phyloP scores from a whole-genome alignment of 257 asterid species.

The Apocynum venetum region DNA sequence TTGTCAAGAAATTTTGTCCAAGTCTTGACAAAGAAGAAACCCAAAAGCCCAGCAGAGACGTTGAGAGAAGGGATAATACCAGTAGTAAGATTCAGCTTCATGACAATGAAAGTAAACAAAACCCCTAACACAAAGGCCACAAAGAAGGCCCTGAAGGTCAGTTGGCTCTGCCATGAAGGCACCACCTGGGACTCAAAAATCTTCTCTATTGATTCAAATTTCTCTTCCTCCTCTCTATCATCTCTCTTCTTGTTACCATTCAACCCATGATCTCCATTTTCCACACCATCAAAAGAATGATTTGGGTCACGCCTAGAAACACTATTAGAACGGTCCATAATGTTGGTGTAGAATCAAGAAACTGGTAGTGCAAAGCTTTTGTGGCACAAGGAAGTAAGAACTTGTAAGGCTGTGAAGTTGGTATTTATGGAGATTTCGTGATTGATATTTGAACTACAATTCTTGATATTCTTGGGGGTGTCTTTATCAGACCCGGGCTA shows the following conservation, averaged over 20 bases:
- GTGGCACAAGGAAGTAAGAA: not conserved
- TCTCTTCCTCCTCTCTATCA: conserved; percentile 20
- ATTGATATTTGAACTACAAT: not conserved
- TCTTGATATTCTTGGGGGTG: not conserved
- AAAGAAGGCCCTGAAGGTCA: conserved; percentile 68
- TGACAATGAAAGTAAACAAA: conserved; percentile 82
- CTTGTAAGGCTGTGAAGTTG: not conserved
- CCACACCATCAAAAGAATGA: not conserved
- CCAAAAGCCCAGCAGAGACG: conserved; percentile 89
- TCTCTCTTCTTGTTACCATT: conserved; percentile 18
- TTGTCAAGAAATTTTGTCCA: conserved; percentile 73
- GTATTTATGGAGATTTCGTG: conserved; percentile 1
- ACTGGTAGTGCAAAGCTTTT: not conserved
- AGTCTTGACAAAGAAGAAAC: conserved; percentile 80
- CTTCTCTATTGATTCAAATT: conserved; percentile 48
- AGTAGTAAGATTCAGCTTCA: conserved; percentile 88
- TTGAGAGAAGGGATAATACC: conserved; percentile 91
- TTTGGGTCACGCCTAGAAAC: conserved; percentile 9
- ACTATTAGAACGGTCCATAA: conserved; percentile 22
- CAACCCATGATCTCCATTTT: not conserved
- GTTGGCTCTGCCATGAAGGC: conserved; percentile 83
- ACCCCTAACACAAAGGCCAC: conserved; percentile 60
- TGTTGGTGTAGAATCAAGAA: not conserved
- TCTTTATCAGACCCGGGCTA: not conserved
- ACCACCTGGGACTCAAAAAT: conserved; percentile 69